A percentile compares a stretch with the other conserved stretches of the same genome.
Conservation (phyloP, 2,329 filamentous ascomycete species). For the Trichoderma sp. region DNA sequence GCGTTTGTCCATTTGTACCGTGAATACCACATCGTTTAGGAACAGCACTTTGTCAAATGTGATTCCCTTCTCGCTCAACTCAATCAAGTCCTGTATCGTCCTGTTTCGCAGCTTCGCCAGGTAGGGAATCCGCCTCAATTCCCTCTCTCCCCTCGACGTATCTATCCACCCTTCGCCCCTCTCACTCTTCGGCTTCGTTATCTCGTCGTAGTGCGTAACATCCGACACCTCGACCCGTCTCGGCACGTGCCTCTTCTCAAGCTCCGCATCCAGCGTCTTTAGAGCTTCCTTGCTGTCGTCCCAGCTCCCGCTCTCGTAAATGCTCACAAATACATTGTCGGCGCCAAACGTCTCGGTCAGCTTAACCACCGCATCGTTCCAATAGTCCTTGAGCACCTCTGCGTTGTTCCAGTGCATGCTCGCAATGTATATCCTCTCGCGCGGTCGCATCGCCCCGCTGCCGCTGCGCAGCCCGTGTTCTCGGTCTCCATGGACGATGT, state of each 20-base stretch:
- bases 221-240: conserved; percentile 62
- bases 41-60: conserved; percentile 63
- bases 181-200: conserved; percentile 47
- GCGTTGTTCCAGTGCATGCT: conserved; percentile 72
- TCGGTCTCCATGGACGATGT: conserved; percentile 39
- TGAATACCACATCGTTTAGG: conserved; percentile 67
- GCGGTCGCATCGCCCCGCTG: conserved; percentile 33
- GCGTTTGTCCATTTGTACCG: conserved; percentile 41
- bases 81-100: conserved; percentile 62
- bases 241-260: conserved; percentile 57
- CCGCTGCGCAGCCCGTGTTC: conserved; percentile 29
- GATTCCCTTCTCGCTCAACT: conserved; percentile 54
- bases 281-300: conserved; percentile 69
- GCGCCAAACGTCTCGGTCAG: conserved; percentile 61
- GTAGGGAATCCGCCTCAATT: conserved; percentile 70
- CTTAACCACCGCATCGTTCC: conserved; percentile 63
- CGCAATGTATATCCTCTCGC: conserved; percentile 65
- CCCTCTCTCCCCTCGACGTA: conserved; percentile 56
- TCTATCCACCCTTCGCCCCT: conserved; percentile 68
- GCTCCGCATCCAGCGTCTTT: conserved; percentile 56
- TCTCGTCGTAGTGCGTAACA: conserved; percentile 61
- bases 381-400: conserved; percentile 61
- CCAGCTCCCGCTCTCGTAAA: conserved; percentile 71
- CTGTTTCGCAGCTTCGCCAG: conserved; percentile 66
- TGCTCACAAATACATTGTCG: conserved; percentile 68